Conservation (phyloP, 768 basidiomycete genomes). For the Lentinus tigrinus region DNA sequence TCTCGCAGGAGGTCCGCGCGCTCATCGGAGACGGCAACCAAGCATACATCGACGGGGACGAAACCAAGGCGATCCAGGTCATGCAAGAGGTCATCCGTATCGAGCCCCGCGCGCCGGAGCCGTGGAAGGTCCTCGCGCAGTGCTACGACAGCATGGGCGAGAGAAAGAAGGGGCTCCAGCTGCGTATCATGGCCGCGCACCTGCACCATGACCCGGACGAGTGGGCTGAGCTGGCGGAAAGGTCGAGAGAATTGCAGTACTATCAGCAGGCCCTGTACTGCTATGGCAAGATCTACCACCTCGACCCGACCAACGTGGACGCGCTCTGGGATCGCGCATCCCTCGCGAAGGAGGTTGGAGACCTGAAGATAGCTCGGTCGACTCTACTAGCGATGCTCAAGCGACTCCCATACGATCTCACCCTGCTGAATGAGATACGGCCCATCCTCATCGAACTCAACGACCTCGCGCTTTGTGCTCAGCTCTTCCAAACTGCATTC, state of each 20-base stretch:
- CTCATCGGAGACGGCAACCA: conserved; percentile 87
- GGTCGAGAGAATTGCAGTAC: conserved; percentile 69
- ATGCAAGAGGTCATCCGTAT: conserved; percentile 94
- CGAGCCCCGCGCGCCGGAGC: conserved; percentile 78
- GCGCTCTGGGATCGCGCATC: conserved; percentile 89
- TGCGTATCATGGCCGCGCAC: conserved; percentile 90
- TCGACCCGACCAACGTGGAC: conserved; percentile 80
- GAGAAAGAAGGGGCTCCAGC: conserved; percentile 68
- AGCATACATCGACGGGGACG: conserved; percentile 73
- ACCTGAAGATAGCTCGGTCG: conserved; percentile 62
- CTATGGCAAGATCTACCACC: conserved; percentile 75
- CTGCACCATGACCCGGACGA: conserved; percentile 79
- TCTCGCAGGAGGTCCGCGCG: conserved; percentile 69
- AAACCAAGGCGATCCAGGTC: conserved; percentile 66
- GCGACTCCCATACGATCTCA: conserved; percentile 75
- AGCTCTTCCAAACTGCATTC: conserved; percentile 73
- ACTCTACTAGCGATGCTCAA: conserved; percentile 73
- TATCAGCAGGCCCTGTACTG: conserved; percentile 91
- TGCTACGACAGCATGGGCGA: conserved; percentile 77
- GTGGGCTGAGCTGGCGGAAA: conserved; percentile 78
- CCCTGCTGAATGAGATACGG: conserved; percentile 75
- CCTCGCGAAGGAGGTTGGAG: conserved; percentile 73
- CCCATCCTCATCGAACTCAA: conserved; percentile 73
- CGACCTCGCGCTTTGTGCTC: conserved; percentile 62
- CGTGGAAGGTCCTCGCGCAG: conserved; percentile 87